phyloP scores from a whole-genome alignment of 1,139 yeast genomes.

The Saccharomycopsis hybrid region DNA sequence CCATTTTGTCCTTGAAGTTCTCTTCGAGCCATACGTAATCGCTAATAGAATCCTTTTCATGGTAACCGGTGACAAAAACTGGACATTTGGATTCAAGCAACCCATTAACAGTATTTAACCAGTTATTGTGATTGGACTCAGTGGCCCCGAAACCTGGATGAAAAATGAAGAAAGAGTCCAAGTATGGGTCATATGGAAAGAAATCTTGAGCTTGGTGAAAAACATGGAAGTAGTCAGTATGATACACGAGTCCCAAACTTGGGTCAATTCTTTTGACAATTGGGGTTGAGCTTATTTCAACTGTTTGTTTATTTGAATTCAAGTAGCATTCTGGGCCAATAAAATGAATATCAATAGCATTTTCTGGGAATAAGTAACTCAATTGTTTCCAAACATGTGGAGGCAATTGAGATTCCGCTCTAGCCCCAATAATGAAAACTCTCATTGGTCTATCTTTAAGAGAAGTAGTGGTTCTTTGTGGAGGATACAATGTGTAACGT shows the following conservation, averaged over 20 bases:
- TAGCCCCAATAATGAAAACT: conserved; percentile 82
- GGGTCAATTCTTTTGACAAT: conserved; percentile 70
- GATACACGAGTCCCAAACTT: conserved; percentile 68
- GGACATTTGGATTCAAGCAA: conserved; percentile 90
- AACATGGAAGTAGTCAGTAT: conserved; percentile 87
- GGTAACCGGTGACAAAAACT: conserved; percentile 84
- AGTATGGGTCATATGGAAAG: conserved; percentile 96
- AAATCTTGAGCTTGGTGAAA: conserved; percentile 87
- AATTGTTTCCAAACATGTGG: conserved; percentile 95
- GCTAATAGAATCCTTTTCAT: conserved; percentile 59
- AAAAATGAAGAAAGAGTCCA: conserved; percentile 86
- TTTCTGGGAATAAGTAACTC: conserved; percentile 77
- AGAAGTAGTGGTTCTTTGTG: conserved; percentile 45
- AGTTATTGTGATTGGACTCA: conserved; percentile 79
- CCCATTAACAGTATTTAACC: conserved; percentile 82
- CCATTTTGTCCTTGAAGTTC: conserved; percentile 69
- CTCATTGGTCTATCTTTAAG: conserved; percentile 87
- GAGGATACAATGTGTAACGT: conserved; percentile 82
- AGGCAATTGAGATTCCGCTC: conserved; percentile 91
- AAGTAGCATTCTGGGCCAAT: conserved; percentile 89
- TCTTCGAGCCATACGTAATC: conserved; percentile 68
- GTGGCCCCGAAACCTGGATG: conserved; percentile 92
- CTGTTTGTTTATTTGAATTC: conserved; percentile 55
- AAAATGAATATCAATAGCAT: conserved; percentile 79
- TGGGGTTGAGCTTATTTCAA: conserved; percentile 50